A percentile compares a stretch with the other conserved stretches of the same genome.
Conservation (phyloP, 768 basidiomycete genomes). For the Saitozyma podzolica region DNA sequence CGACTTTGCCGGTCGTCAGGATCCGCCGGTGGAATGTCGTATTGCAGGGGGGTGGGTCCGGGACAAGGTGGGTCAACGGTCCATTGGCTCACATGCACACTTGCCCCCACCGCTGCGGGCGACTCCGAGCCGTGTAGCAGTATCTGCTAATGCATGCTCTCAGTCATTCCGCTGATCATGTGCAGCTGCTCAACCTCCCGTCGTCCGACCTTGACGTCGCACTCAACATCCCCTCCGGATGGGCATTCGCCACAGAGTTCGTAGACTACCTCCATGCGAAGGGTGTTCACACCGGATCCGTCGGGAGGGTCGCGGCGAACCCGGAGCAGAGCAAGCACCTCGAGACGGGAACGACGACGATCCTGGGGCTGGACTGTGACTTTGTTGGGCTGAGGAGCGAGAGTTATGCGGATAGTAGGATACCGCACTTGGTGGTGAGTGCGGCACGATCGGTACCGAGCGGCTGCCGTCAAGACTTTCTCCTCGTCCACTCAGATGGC, state of each 20-base stretch:
- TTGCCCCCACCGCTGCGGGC: too few relatives aligned
- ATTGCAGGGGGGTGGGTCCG: conserved; percentile 99
- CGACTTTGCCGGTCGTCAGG: conserved; percentile 65
- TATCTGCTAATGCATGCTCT: not conserved
- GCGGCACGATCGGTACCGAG: too few relatives aligned
- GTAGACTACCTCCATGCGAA: conserved; percentile 60
- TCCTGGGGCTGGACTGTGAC: conserved; percentile 81
- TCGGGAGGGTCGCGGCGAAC: conserved; percentile 85
- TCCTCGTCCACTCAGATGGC: not conserved
- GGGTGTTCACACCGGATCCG: conserved; percentile 50
- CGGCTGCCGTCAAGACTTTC: not conserved
- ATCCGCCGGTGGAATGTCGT: conserved; percentile 66
- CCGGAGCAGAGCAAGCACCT: conserved; percentile 98
- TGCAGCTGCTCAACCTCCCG: conserved; percentile 69
- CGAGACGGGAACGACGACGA: conserved; percentile 83
- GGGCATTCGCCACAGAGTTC: conserved; percentile 79
- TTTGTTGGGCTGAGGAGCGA: conserved; percentile 92
- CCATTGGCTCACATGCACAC: too few relatives aligned
- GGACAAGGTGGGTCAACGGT: conserved; percentile 72
- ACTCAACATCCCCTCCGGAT: conserved; percentile 82
- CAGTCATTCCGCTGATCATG: not conserved
- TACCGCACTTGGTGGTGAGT: conserved; percentile 81
- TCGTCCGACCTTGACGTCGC: conserved; percentile 95
- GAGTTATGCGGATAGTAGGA: conserved; percentile 85
- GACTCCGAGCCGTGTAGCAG: not conserved